Evolutionary conservation across 257 asterid species (phyloP).

Genomic region (Parsonsia alboflavescens): DNA sequence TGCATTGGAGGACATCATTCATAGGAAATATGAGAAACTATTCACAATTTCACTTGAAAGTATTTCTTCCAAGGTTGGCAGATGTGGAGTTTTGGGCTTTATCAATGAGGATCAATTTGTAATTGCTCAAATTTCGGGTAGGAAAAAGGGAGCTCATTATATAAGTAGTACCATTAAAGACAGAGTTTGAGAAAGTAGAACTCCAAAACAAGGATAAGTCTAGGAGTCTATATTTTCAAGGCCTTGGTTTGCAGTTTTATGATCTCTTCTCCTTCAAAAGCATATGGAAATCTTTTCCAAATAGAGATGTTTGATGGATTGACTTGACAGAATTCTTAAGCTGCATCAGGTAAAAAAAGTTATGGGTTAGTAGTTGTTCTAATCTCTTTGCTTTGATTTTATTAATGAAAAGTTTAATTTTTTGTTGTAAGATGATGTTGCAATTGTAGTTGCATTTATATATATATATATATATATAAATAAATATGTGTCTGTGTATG

Average conservation of each 20-base stretch:
- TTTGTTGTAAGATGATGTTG: no score
- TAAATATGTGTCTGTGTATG: no score
- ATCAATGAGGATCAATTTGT: background rate
- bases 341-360: no score
- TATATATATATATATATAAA: no score
- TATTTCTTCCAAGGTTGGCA: background rate
- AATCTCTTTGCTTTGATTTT: no score
- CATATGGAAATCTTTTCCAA: background rate
- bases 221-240: background rate
- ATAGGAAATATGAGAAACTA: background rate
- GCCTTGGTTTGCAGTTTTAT: background rate
- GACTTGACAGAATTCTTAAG: no score
- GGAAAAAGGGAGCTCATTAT: background rate
- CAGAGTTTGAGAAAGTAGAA: background rate
- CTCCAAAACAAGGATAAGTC: background rate
- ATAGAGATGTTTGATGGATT: no score
- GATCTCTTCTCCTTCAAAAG: slow-evolving; percentile 1
- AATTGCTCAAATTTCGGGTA: background rate
- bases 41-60: background rate
- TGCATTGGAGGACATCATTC: background rate
- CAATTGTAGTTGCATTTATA: no score
- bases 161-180: background rate
- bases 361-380: no score
- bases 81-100: background rate
- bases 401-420: no score